Evolutionary conservation across 2,329 filamentous ascomycete genomes (phyloP).

Genomic region (Colletotrichum plurivorum): DNA sequence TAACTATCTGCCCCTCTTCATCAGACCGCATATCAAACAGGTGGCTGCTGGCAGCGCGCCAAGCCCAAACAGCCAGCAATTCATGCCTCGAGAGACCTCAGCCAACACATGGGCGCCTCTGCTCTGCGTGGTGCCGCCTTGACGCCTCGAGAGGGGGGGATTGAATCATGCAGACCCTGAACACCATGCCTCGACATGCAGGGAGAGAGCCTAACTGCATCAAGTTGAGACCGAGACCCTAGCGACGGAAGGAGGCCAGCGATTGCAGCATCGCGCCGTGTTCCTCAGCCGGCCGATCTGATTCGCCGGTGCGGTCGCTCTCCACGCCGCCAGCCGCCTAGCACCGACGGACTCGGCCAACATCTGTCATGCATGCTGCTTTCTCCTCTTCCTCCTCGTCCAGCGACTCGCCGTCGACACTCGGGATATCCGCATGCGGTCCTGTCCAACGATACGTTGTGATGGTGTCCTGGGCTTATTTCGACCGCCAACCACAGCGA

Average conservation of each 20-base stretch:
- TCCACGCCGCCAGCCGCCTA: conserved; percentile 12
- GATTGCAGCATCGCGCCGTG: background rate
- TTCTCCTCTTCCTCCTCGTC: conserved; percentile 3
- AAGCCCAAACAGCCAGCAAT: background rate
- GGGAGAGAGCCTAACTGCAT: conserved; percentile 24
- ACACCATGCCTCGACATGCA: conserved; percentile 22
- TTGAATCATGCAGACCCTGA: conserved; percentile 32
- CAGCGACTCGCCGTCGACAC: conserved; percentile 19
- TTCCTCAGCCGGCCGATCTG: background rate
- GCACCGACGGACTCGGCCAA: background rate
- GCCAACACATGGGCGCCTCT: background rate
- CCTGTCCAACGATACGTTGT: background rate
- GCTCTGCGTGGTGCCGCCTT: conserved; percentile 9
- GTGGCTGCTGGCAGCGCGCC: conserved; percentile 9
- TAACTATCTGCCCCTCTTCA: background rate
- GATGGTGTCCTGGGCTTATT: conserved; percentile 2
- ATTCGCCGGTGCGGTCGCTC: conserved; percentile 6
- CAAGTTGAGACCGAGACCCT: conserved; percentile 24
- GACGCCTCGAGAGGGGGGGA: conserved; percentile 5
- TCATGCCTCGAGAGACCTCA: too few species aligned
- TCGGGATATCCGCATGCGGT: conserved; percentile 23
- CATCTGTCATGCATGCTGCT: background rate
- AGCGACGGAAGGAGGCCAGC: background rate
- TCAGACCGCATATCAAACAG: conserved; percentile 22
- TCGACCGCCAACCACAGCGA: conserved; percentile 24